Percentiles rank a stretch among this genome's conserved stretches.
These are phyloP conservation scores for Ustilago crameri DNA, from an alignment of 1,284 basidiomycete genomes.

Conservation along the genomic window DNA sequence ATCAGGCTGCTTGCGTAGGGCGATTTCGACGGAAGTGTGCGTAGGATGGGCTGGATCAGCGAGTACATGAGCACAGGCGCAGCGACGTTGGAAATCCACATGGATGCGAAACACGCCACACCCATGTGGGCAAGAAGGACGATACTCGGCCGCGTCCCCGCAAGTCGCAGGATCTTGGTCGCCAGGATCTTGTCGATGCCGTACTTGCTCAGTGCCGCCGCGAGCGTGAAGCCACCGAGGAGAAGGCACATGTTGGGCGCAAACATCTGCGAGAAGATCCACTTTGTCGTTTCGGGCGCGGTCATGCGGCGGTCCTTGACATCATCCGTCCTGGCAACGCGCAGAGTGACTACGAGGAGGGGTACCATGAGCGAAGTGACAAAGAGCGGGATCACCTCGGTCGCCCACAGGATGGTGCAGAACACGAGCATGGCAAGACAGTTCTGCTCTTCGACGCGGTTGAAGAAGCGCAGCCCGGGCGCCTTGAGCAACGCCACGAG, in stretches of 20 bases:
- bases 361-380: slow-evolving; percentile 93
- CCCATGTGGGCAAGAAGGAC: slow-evolving; percentile 95
- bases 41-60: slow-evolving; percentile 93
- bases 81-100: slow-evolving; percentile 99
- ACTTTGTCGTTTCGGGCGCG: slow-evolving; percentile 83
- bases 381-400: slow-evolving; percentile 96
- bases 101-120: slow-evolving; percentile 96
- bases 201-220: slow-evolving; percentile 95
- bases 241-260: slow-evolving; percentile 85
- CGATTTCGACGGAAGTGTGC: slow-evolving; percentile 87
- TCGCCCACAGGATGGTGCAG: slow-evolving; percentile 94
- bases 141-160: slow-evolving; percentile 84
- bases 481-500: slow-evolving; percentile 62
- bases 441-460: slow-evolving; percentile 82
- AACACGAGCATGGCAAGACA: slow-evolving; percentile 91
- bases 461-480: slow-evolving; percentile 67
- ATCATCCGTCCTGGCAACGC: slow-evolving; percentile 79
- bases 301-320: slow-evolving; percentile 74
- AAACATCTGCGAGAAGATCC: slow-evolving; percentile 76
- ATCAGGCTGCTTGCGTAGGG: slow-evolving; percentile 91
- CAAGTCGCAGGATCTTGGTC: slow-evolving; percentile 88
- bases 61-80: slow-evolving; percentile 97
- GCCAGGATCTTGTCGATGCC: slow-evolving; percentile 90
- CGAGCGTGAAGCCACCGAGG: slow-evolving; percentile 93
- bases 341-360: slow-evolving; percentile 84